Base-by-base conservation (phyloP, 129 eudicot genomes). In the Saussurea involucrata region DNA sequence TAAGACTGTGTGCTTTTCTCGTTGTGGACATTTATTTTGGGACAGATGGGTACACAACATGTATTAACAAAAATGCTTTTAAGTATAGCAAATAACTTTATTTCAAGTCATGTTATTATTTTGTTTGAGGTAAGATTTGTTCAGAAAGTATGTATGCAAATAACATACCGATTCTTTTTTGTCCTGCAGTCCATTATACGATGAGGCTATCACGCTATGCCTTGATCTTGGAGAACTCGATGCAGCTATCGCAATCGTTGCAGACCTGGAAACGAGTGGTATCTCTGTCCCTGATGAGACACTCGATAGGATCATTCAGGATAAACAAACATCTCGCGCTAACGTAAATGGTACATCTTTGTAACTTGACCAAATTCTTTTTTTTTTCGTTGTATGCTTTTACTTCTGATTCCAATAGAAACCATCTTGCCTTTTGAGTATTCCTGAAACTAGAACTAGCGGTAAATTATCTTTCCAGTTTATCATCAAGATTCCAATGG, bases 141-240 rank as follows among this genome's bases (percentile, higher is more conserved):
- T 57, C 32, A 15, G 31, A 18, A 69, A 18, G 28, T 34, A 33
- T 53, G 36, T 36, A 28, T 27, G 44, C n/a, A 15, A 24, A 75
- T 76, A 5, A 73, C 42, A 49, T 72, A 1, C 68, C 57, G 44
- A 72, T 66, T 31, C 4, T 77, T 36, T 36, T 69, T 21, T 78
- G 42, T 40, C 22, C 32, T 81, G 81, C 96, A 95, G 98, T 80
- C 90, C 97, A 5, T 81, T 95, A 83, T 95, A 95, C 18, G 96
- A 91, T 37, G 98, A 95, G 88, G 82, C 92, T 68, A 87, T 95
- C 83, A 82, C 81, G 25, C 78, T 91, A 53, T 95, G 98, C 75
- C 90, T 95, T 63, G 97, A 89, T 76, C 90, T 91, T 58, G 97
- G 97, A 82, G 98, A 94, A 49, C 96, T 94, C 40, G 98, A 94